phyloP scores from a whole-genome alignment of 2,329 filamentous ascomycete species.

The Didymella keratinophila region DNA sequence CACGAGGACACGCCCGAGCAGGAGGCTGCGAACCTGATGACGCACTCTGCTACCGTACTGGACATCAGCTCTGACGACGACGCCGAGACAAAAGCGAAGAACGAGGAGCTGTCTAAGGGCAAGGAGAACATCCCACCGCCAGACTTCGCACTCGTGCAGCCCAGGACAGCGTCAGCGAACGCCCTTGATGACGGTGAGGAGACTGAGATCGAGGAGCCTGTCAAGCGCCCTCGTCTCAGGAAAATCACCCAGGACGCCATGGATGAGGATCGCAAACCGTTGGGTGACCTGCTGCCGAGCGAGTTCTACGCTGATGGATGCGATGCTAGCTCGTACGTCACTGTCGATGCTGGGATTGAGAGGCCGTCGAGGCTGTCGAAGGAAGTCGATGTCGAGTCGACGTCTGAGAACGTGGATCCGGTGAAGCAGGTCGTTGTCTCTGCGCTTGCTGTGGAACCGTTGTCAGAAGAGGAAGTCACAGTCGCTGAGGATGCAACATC shows the following conservation, averaged over 20 bases:
- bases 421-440: constrained; percentile 3
- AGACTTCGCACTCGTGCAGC: constrained; percentile 45
- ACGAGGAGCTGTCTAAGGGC: constrained; percentile 67
- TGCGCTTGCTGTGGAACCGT: neutral
- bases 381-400: constrained; percentile 27
- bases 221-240: constrained; percentile 40
- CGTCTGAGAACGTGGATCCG: constrained; percentile 9
- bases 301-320: constrained; percentile 53
- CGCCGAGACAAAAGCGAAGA: constrained; percentile 63
- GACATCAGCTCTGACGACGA: constrained; percentile 93
- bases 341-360: constrained; percentile 48
- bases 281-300: constrained; percentile 46
- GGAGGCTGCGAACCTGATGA: constrained; percentile 89
- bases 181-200: constrained; percentile 26
- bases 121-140: constrained; percentile 93
- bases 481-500: neutral
- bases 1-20: constrained; percentile 91
- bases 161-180: constrained; percentile 20
- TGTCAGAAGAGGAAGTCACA: neutral
- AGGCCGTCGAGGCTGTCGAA: constrained; percentile 47
- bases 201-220: constrained; percentile 26
- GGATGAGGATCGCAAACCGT: constrained; percentile 51
- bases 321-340: constrained; percentile 46
- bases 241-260: constrained; percentile 48
- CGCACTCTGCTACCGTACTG: constrained; percentile 85